Base-by-base conservation (phyloP, 768 basidiomycete species). In the Boletellus ananiceps region DNA sequence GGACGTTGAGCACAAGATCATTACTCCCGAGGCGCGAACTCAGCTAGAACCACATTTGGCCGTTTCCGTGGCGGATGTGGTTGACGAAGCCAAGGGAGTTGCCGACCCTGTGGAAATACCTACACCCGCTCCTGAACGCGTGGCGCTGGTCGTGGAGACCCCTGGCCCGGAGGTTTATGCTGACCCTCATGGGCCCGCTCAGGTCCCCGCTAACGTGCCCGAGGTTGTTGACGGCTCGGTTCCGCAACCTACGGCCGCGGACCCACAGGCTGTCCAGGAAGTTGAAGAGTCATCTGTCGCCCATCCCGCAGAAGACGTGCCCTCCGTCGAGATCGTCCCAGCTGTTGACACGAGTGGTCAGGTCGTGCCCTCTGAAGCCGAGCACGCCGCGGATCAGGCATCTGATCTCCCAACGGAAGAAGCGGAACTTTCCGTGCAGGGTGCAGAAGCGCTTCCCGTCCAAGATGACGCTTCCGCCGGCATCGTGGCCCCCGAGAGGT, bases 131-230 rank as follows among this genome's bases (percentile, higher is more conserved):
- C 44, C 53, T 21, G 58, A 55, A 44, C 38, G 9, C 19, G 43
- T 52, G 39, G 25, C 39, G 3, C 19, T 64, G 13, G 52, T 51
- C 15, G 52, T 52, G 23, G 61, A 58, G 41, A 62, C 59, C 8
- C 49, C 53, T 43, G 21, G 49, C 5, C 46, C 25, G 35, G 62
- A 47, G 11, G 32, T 15, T 40, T 41, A 39, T 29, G 46, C 21
- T 47, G 36, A 37, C 8, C 12, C 7, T 18, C 16, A 42, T 32
- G 44, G 33, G 16, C 37, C 13, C 34, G 38, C 40, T 16, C 50
- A 44, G 36, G 12, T 16, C 47, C 37, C 44, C 33, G 27, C 35
- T 40, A 8, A 35, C 4, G 37, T 39, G 18, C 41, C 27, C 15
- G 37, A 47, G 15, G 27, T 13, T 27, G 12, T 34, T n/a, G 47